phyloP scores from a whole-genome alignment of 2,329 filamentous ascomycete genomes.

The Teratosphaeriaceae sp. region DNA sequence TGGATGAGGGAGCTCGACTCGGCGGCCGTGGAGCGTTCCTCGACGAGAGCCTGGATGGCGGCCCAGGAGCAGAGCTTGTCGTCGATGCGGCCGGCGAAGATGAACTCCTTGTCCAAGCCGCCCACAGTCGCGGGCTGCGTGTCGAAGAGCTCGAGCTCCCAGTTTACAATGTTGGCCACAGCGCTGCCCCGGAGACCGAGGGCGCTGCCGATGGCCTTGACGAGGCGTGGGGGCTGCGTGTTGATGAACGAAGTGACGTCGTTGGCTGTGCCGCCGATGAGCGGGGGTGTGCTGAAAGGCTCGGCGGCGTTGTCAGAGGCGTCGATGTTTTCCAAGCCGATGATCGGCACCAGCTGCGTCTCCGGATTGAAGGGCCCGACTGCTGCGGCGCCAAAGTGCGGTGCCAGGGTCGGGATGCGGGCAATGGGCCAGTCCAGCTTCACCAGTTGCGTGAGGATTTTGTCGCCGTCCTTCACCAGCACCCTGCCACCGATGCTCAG shows the following conservation, averaged over 20 bases:
- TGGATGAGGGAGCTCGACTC: constrained; percentile 64
- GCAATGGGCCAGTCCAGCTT: constrained; percentile 95
- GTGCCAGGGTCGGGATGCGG: constrained; percentile 81
- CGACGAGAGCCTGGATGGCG: constrained; percentile 73
- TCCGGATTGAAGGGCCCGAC: constrained; percentile 70
- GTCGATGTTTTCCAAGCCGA: constrained; percentile 65
- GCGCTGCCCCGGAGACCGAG: constrained; percentile 59
- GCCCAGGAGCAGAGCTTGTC: constrained; percentile 97
- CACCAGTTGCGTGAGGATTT: constrained; percentile 74
- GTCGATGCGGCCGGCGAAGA: constrained; percentile 91
- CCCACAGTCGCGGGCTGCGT: constrained; percentile 75
- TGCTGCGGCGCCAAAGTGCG: constrained; percentile 77
- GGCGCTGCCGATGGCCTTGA: constrained; percentile 72
- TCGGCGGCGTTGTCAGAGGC: constrained; percentile 17
- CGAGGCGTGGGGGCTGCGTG: constrained; percentile 78
- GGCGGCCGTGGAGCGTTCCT: too few species aligned
- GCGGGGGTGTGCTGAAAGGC: constrained; percentile 28
- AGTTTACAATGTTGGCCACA: constrained; percentile 73
- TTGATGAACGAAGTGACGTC: constrained; percentile 62
- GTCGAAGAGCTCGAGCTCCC: constrained; percentile 96
- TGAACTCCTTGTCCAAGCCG: constrained; percentile 85
- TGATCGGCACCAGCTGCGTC: constrained; percentile 89
- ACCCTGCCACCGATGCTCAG: constrained; percentile 85
- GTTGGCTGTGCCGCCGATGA: constrained; percentile 43
- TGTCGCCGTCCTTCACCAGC: constrained; percentile 71